Evolutionary conservation across 768 basidiomycete genomes (phyloP), one percentile per base, ranked within the genome.

Genomic region (Russula sp.): DNA sequence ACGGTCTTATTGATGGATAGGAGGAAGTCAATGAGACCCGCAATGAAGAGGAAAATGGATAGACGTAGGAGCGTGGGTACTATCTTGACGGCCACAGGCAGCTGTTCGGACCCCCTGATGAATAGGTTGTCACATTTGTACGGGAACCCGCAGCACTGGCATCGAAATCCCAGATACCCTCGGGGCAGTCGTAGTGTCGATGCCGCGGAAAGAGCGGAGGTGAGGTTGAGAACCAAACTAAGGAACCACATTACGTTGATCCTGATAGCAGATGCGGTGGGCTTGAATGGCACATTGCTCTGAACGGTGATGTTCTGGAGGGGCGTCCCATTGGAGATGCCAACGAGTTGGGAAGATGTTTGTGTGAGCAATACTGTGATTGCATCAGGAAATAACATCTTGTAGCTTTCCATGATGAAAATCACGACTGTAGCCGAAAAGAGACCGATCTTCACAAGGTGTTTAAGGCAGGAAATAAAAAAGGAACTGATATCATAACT

Each of bases 11-110:
- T 46, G 42, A 61, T 42, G 5, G 42, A 41, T n/a, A 51, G 11
- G 41, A 64, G 60, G 43, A 64, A 64, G 42, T 64, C 60, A 29
- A 61, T 9, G 48, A 64, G 63, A 36, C 63, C 63, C 0, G 20
- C 41, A 22, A 56, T 36, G 36, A 56, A 64, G 39, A 64, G 45
- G 54, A 51, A 52, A 13, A 62, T 11, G 22, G 54, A 56, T 41
- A 61, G 14, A 16, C 62, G 60, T 2, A 64, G 32, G 20, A 54
- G 41, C 1, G 32, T 29, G 25, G 36, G 38, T 32, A 43, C 39
- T 6, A 22, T n/a, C 16, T 52, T 36, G 22, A 51, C 16, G 25
- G 25, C 25, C 25, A 20, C 7, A 0, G 32, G 47, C 18, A n/a
- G 29, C 32, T 22, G 25, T 42, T 5, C 2, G 51, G 39, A 48